phyloP scores from a whole-genome alignment of 495 filamentous ascomycete species.

The Paragyromitra xinjiangensis region DNA sequence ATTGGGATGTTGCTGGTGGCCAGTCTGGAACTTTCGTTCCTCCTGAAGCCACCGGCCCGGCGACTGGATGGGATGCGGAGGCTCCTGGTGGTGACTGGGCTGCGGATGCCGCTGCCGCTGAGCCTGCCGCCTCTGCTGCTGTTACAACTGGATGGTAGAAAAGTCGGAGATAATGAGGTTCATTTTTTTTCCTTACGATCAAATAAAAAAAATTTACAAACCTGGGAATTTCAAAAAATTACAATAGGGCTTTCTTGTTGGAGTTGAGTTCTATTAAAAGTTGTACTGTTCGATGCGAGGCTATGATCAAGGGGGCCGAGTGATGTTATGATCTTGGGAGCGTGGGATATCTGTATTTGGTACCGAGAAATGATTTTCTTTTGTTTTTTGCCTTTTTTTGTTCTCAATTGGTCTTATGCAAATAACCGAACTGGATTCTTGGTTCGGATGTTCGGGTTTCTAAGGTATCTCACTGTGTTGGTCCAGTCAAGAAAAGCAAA shows the following conservation, averaged over 20 bases:
- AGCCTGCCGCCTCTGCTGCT: slow-evolving; percentile 29
- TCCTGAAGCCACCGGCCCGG: slow-evolving; percentile 66
- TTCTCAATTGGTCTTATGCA: slow-evolving; percentile 19
- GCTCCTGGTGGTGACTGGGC: slow-evolving; percentile 77
- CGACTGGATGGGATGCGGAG: slow-evolving; percentile 82
- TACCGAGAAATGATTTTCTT: slow-evolving; percentile 37
- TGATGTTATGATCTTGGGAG: slow-evolving; percentile 42
- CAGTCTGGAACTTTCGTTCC: slow-evolving; percentile 68
- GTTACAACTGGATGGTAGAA: slow-evolving; percentile 55
- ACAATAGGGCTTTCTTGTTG: slow-evolving; percentile 49
- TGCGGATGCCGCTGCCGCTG: slow-evolving; percentile 64
- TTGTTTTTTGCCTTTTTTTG: slow-evolving; percentile 23
- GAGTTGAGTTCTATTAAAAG: slow-evolving; percentile 47
- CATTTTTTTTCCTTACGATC: slow-evolving; percentile 50
- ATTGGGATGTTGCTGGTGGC: slow-evolving; percentile 74
- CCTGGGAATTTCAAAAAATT: slow-evolving; percentile 50
- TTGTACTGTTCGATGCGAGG: slow-evolving; percentile 34
- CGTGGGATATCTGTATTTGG: slow-evolving; percentile 46
- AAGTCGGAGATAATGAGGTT: slow-evolving; percentile 37
- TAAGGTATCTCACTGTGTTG: slow-evolving; percentile 16
- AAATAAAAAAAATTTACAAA: slow-evolving; percentile 55
- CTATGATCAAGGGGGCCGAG: slow-evolving; percentile 18
- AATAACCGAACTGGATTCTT: slow-evolving; percentile 36
- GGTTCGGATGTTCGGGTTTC: slow-evolving; percentile 33
- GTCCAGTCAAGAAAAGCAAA: slow-evolving; percentile 34